Evolutionary conservation across 345 rosid genomes (phyloP).

Genomic region (Pugionium dolabratum): DNA sequence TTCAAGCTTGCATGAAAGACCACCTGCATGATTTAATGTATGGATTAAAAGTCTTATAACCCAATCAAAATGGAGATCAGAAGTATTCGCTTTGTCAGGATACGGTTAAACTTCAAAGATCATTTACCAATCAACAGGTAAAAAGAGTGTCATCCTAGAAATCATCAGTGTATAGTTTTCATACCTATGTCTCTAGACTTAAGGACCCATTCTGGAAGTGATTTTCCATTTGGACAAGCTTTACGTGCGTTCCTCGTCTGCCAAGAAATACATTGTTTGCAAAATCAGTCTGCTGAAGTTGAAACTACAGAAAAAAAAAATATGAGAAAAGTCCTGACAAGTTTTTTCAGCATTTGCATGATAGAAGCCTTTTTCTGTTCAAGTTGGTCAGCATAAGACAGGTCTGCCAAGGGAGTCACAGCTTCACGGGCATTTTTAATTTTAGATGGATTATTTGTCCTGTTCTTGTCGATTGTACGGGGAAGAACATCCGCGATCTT

Average conservation of each 20-base stretch:
- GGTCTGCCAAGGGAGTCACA: slow-evolving; percentile 79
- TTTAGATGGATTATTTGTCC: slow-evolving; percentile 41
- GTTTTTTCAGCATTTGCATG: slow-evolving; percentile 74
- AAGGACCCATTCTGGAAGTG: slow-evolving; percentile 87
- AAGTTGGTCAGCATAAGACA: slow-evolving; percentile 75
- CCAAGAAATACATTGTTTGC: slow-evolving; percentile 29
- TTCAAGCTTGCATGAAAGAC: slow-evolving; percentile 84
- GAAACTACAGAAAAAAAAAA: slow-evolving; percentile 1
- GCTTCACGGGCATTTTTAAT: slow-evolving; percentile 72
- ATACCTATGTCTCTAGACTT: slow-evolving; percentile 87
- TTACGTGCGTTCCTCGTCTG: slow-evolving; percentile 92
- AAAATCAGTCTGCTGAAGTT: slow-evolving; percentile 32
- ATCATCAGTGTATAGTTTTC: slow-evolving; percentile 25
- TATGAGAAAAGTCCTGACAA: slow-evolving; percentile 47
- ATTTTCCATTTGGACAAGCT: slow-evolving; percentile 82
- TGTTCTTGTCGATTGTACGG: slow-evolving; percentile 59
- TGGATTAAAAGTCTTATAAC: neutral
- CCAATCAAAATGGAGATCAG: slow-evolving; percentile 6
- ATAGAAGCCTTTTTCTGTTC: slow-evolving; percentile 63
- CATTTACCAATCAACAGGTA: slow-evolving; percentile 1
- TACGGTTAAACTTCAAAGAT: neutral
- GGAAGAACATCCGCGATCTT: slow-evolving; percentile 79
- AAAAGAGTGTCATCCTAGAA: neutral
- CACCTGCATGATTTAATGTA: slow-evolving; percentile 51
- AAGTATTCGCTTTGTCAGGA: neutral